Percentiles rank a stretch among this genome's conserved stretches.
phyloP scores from a whole-genome alignment of 2,329 filamentous ascomycete species.

The Aspergillus sp. region DNA sequence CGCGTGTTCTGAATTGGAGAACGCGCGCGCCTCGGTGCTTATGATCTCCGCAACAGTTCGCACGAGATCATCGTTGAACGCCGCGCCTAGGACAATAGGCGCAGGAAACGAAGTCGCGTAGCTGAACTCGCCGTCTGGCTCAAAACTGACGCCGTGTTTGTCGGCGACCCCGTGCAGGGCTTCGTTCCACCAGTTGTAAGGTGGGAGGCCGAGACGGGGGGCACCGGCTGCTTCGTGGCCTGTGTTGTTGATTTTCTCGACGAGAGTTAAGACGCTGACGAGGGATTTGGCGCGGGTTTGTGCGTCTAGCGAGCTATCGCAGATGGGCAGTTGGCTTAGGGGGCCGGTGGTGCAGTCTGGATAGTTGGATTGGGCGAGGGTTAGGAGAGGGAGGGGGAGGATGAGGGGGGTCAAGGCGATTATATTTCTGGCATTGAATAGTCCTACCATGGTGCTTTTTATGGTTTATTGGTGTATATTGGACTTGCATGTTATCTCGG shows the following conservation, averaged over 20 bases:
- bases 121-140: background rate
- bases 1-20: background rate
- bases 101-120: background rate
- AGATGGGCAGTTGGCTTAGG: background rate
- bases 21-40: background rate
- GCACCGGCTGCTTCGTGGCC: background rate
- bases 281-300: background rate
- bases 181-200: conserved; percentile 3
- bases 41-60: background rate
- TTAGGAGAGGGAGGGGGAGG: background rate
- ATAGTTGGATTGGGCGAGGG: background rate
- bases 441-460: too few species aligned
- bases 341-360: background rate
- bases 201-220: background rate
- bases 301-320: background rate
- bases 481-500: too few species aligned
- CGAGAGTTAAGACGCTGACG: background rate
- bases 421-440: background rate
- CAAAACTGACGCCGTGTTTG: background rate
- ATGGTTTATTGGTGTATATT: background rate
- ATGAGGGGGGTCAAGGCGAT: background rate
- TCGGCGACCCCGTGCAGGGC: background rate
- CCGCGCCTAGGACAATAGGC: background rate
- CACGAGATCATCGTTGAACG: background rate
- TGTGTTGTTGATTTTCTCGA: background rate